Conservation (phyloP, 768 basidiomycete genomes). For the Russula brevipes region DNA sequence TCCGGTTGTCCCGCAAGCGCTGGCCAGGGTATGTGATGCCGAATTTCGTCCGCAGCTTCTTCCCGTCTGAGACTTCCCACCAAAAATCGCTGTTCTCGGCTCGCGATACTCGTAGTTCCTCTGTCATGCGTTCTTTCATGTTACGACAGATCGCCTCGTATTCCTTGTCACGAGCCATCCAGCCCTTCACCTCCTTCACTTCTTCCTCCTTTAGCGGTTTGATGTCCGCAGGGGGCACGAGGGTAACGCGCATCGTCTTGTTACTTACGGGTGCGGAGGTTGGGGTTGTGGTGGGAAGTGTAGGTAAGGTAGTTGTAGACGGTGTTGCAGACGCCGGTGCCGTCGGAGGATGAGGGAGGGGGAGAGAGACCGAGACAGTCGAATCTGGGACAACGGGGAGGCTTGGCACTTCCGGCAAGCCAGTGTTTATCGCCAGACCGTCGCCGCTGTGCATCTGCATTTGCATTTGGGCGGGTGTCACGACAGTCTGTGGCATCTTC, state of each 20-base stretch:
- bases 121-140: constrained; percentile 49
- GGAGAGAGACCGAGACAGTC: constrained; percentile 24
- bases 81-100: constrained; percentile 46
- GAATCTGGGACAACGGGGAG: constrained; percentile 18
- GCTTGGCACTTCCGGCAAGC: constrained; percentile 18
- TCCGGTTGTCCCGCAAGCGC: constrained; percentile 41
- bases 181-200: constrained; percentile 48
- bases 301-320: constrained; percentile 28
- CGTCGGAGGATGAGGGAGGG: constrained; percentile 17
- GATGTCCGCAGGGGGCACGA: constrained; percentile 57
- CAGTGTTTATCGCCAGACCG: constrained; percentile 10
- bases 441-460: constrained; percentile 20
- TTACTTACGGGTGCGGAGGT: constrained; percentile 47
- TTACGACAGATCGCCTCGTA: constrained; percentile 47
- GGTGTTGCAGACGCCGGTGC: constrained; percentile 25
- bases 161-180: constrained; percentile 60
- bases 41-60: constrained; percentile 41
- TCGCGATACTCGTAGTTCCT: constrained; percentile 44
- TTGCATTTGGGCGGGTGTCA: constrained; percentile 18
- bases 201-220: constrained; percentile 45
- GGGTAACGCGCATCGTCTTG: constrained; percentile 52
- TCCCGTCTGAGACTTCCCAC: constrained; percentile 59
- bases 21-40: constrained; percentile 52
- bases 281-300: constrained; percentile 40
- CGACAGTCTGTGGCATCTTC: constrained; percentile 7